Conservation (phyloP, 2,329 filamentous ascomycete species). For the Metarhizium humberi region DNA sequence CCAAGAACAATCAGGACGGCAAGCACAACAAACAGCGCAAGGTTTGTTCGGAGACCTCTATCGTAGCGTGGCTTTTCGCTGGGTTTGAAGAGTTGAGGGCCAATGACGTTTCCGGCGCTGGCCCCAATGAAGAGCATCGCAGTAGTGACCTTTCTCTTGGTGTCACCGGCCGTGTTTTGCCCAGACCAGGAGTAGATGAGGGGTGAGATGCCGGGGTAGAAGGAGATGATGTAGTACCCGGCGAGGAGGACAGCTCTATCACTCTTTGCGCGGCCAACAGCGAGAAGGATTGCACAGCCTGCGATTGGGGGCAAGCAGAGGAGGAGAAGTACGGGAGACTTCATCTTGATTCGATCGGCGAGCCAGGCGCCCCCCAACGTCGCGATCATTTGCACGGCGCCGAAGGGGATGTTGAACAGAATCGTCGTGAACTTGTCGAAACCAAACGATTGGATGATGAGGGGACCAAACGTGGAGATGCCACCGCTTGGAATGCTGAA, state of each 20-base stretch:
- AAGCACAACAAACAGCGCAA: constrained; percentile 49
- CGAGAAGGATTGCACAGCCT: constrained; percentile 44
- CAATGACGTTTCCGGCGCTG: constrained; percentile 55
- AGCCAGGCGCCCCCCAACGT: constrained; percentile 49
- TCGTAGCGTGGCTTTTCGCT: constrained; percentile 48
- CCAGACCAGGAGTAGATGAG: constrained; percentile 48
- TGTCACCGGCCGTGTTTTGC: constrained; percentile 55
- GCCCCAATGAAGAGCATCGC: constrained; percentile 52
- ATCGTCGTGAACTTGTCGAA: constrained; percentile 47
- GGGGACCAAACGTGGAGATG: constrained; percentile 47
- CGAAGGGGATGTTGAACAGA: constrained; percentile 52
- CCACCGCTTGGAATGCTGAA: constrained; percentile 42
- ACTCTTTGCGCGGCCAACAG: constrained; percentile 32
- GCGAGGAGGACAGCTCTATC: constrained; percentile 41
- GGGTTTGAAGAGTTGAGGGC: constrained; percentile 49
- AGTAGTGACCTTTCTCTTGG: constrained; percentile 56
- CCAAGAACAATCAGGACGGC: constrained; percentile 32
- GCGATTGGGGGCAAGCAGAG: constrained; percentile 48
- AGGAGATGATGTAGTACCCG: constrained; percentile 51
- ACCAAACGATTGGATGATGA: constrained; percentile 50
- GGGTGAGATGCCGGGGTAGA: constrained; percentile 47
- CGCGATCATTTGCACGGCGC: constrained; percentile 48
- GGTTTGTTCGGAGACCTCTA: constrained; percentile 48
- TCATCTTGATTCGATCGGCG: constrained; percentile 43
- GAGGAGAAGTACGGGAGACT: constrained; percentile 43